phyloP scores from a whole-genome alignment of 2,329 filamentous ascomycete genomes.

The Colletotrichum acutatum region DNA sequence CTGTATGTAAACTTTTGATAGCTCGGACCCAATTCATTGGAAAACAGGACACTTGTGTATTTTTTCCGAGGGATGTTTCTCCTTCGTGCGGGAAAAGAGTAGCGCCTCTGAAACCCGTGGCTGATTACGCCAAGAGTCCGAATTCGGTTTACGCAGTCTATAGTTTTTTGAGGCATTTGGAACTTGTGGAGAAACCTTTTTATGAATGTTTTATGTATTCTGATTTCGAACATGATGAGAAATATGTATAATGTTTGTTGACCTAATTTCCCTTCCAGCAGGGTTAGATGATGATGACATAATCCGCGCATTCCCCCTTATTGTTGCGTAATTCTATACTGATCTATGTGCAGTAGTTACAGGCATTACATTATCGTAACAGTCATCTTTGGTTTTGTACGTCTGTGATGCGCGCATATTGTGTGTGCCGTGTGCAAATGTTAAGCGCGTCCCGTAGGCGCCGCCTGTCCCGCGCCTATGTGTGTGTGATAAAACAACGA shows the following conservation, averaged over 20 bases:
- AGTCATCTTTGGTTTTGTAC: slow-evolving; percentile 31
- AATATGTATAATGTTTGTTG: slow-evolving; percentile 3
- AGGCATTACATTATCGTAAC: slow-evolving; percentile 36
- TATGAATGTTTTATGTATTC: slow-evolving; percentile 11
- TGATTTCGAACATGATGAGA: not conserved
- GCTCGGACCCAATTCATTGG: not conserved
- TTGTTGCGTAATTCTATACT: slow-evolving; percentile 30
- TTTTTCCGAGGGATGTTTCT: not conserved
- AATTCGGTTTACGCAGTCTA: not conserved
- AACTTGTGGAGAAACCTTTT: not conserved
- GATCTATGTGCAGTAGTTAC: slow-evolving; percentile 35
- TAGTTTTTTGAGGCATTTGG: not conserved
- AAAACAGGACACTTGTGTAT: not conserved
- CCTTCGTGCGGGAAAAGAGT: not conserved
- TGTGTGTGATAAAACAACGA: not conserved
- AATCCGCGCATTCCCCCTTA: not conserved
- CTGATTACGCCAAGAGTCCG: not conserved
- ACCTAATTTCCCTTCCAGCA: slow-evolving; percentile 11
- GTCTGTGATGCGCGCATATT: slow-evolving; percentile 5
- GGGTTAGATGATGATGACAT: not conserved
- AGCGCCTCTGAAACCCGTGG: slow-evolving; percentile 1
- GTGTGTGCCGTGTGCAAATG: not conserved
- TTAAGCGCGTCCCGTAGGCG: slow-evolving; percentile 11
- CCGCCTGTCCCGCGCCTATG: slow-evolving; percentile 21
- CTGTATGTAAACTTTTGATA: not conserved